These are phyloP conservation scores for Leccinum longicurvipes DNA, from an alignment of 768 basidiomycete genomes.

Conservation along the genomic window DNA sequence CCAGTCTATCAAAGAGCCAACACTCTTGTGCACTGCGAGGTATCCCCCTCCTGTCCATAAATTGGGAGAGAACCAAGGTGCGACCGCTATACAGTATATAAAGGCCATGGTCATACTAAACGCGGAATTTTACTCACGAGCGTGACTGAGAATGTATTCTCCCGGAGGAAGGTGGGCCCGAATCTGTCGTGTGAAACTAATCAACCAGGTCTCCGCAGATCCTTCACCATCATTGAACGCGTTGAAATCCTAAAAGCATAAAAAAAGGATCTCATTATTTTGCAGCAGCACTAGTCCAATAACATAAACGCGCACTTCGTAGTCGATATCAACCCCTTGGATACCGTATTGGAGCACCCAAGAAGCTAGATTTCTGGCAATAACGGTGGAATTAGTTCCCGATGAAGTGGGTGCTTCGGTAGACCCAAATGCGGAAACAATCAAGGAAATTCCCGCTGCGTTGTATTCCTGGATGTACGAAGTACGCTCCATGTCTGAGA, in stretches of 20 bases:
- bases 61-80: slow-evolving; percentile 40
- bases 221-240: slow-evolving; percentile 42
- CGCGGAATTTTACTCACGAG: slow-evolving; percentile 24
- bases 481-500: slow-evolving; percentile 37
- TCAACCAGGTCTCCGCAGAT: slow-evolving; percentile 45
- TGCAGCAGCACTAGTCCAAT: too few species aligned
- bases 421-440: slow-evolving; percentile 53
- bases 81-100: slow-evolving; percentile 31
- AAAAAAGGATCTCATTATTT: not conserved
- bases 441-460: slow-evolving; percentile 51
- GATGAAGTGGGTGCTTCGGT: slow-evolving; percentile 37
- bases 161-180: slow-evolving; percentile 32
- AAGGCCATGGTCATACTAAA: not conserved
- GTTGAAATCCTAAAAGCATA: slow-evolving; percentile 48
- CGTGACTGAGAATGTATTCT: slow-evolving; percentile 34
- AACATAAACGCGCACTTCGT: slow-evolving; percentile 31
- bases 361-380: slow-evolving; percentile 40
- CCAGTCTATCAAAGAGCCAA: slow-evolving; percentile 45
- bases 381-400: slow-evolving; percentile 35
- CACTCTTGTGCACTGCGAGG: slow-evolving; percentile 34
- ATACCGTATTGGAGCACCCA: slow-evolving; percentile 45
- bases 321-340: slow-evolving; percentile 54
- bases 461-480: slow-evolving; percentile 46
- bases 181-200: slow-evolving; percentile 29
- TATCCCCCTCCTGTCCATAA: slow-evolving; percentile 41